phyloP scores from a whole-genome alignment of 306 rosid genomes.

The Castanea crenata region DNA sequence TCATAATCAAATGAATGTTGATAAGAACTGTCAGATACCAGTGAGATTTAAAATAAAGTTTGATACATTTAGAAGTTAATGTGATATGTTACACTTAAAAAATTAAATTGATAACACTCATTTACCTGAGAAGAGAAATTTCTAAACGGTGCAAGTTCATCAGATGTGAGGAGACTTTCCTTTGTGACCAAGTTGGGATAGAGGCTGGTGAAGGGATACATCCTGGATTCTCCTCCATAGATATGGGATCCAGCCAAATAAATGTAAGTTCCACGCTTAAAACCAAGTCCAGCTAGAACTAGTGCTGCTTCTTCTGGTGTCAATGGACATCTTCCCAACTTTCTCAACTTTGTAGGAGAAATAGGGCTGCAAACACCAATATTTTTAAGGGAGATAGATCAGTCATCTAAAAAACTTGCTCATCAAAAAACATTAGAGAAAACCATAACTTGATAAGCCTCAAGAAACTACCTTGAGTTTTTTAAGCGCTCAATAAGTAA shows the following conservation, averaged over 20 bases:
- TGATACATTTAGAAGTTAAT: neutral
- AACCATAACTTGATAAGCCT: neutral
- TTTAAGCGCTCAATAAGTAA: constrained; percentile 80
- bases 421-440: constrained; percentile 8
- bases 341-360: constrained; percentile 62
- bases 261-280: constrained; percentile 60
- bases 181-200: constrained; percentile 87
- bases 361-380: constrained; percentile 36
- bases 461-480: constrained; percentile 49
- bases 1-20: neutral
- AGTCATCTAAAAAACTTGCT: neutral
- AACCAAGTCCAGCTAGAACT: constrained; percentile 84
- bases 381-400: constrained; percentile 8
- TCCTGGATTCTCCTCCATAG: constrained; percentile 72
- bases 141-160: constrained; percentile 76
- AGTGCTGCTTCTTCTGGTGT: constrained; percentile 98
- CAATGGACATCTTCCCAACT: constrained; percentile 84
- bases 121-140: constrained; percentile 91
- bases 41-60: neutral
- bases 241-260: constrained; percentile 87
- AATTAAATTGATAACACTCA: neutral
- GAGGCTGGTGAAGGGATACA: constrained; percentile 71
- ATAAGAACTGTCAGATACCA: neutral
- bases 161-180: constrained; percentile 66
- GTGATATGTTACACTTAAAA: neutral